phyloP scores from a whole-genome alignment of 73 alveolate species.

The Paramecium sonneborni region DNA sequence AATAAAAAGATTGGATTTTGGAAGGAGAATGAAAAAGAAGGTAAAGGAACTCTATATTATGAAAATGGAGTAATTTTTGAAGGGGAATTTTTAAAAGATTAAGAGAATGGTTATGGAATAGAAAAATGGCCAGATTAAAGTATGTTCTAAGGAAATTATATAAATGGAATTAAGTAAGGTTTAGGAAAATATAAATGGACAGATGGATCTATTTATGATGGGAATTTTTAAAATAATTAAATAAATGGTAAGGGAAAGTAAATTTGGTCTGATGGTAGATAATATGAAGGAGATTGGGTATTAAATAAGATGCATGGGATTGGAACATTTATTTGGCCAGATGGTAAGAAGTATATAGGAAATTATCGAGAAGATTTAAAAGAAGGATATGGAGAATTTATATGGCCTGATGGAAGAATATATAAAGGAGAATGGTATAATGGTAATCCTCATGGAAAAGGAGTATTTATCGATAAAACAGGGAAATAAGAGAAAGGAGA shows the following conservation, averaged over 20 bases:
- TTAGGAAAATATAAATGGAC: conserved; percentile 53
- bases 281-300: conserved; percentile 60
- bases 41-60: background rate
- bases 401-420: conserved; percentile 84
- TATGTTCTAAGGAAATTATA: conserved; percentile 49
- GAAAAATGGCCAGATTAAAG: conserved; percentile 82
- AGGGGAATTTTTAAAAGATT: conserved; percentile 66
- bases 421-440: conserved; percentile 36
- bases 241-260: conserved; percentile 60
- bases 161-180: conserved; percentile 43
- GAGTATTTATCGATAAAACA: background rate
- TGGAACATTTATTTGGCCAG: conserved; percentile 74
- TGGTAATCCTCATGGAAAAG: conserved; percentile 58
- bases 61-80: background rate
- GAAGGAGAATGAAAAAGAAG: conserved; percentile 3
- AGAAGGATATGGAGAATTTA: conserved; percentile 81
- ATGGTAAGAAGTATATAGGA: conserved; percentile 78
- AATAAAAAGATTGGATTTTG: background rate
- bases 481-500: background rate
- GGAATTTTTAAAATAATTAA: conserved; percentile 39
- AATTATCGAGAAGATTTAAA: conserved; percentile 74
- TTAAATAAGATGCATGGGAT: conserved; percentile 62
- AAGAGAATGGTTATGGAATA: conserved; percentile 70
- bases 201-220: conserved; percentile 60
- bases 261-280: conserved; percentile 59